Conservation (phyloP, 2,329 filamentous ascomycete genomes). For the Epichloe sp. region DNA sequence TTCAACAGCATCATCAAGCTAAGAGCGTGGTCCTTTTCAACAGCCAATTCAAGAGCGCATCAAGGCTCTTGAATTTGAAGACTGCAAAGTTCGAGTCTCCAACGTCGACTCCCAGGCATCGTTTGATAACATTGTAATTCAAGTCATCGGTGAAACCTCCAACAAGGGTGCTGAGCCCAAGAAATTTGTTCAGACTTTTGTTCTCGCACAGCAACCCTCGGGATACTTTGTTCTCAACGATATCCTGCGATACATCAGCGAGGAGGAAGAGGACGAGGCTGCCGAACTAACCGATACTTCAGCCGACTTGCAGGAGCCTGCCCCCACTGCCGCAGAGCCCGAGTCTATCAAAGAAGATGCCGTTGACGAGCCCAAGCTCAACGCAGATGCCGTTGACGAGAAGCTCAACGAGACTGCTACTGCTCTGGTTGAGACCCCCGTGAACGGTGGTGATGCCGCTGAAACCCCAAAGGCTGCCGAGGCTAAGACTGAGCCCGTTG, state of each 20-base stretch:
- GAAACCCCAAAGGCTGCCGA: conserved; percentile 25
- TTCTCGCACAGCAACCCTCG: conserved; percentile 88
- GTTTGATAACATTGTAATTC: conserved; percentile 86
- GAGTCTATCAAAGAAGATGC: conserved; percentile 37
- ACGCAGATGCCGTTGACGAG: conserved; percentile 21
- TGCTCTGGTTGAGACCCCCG: neutral
- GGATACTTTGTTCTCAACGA: conserved; percentile 98
- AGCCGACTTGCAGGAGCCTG: conserved; percentile 13
- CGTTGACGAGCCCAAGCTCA: conserved; percentile 21
- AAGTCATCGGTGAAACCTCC: conserved; percentile 95
- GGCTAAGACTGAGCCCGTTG: conserved; percentile 5
- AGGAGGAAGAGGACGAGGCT: conserved; percentile 61
- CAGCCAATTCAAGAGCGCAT: conserved; percentile 92
- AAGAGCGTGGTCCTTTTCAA: conserved; percentile 2
- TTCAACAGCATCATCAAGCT: conserved; percentile 1
- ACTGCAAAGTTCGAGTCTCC: conserved; percentile 95
- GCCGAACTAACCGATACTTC: conserved; percentile 21
- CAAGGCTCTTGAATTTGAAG: conserved; percentile 82
- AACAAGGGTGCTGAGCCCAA: conserved; percentile 84
- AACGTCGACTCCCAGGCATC: conserved; percentile 96
- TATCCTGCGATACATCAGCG: conserved; percentile 86
- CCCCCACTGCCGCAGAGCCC: conserved; percentile 19
- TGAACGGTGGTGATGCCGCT: conserved; percentile 9
- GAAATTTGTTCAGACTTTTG: conserved; percentile 97
- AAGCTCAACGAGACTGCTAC: conserved; percentile 23